phyloP scores from a whole-genome alignment of 495 filamentous ascomycete genomes.

The Chaetomidium leptoderma region DNA sequence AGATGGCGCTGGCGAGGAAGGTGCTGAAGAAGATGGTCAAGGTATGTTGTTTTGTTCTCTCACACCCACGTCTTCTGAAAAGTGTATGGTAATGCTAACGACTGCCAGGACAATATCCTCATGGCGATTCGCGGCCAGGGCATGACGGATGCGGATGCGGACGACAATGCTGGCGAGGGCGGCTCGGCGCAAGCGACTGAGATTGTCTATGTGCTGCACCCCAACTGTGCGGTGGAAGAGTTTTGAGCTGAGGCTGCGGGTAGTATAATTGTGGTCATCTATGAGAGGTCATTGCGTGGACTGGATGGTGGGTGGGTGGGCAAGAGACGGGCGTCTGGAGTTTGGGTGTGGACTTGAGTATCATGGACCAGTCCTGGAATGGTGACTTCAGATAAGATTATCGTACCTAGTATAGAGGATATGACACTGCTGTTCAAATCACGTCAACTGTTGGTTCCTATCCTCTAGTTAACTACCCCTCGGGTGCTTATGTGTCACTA shows the following conservation, averaged over 20 bases:
- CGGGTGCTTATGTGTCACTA: too few relatives aligned
- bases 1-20: conserved; percentile 75
- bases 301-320: background rate
- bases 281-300: background rate
- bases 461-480: too few relatives aligned
- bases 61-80: background rate
- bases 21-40: conserved; percentile 95
- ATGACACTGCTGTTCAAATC: background rate
- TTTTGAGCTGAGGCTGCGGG: conserved; percentile 4
- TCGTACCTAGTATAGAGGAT: background rate
- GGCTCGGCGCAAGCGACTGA: conserved; percentile 43
- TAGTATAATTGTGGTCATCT: background rate
- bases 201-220: conserved; percentile 86
- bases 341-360: background rate
- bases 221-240: conserved; percentile 80
- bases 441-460: background rate
- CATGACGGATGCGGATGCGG: conserved; percentile 59
- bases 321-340: conserved; percentile 5
- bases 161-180: conserved; percentile 47
- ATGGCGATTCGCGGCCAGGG: conserved; percentile 89
- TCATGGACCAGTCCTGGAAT: background rate
- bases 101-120: conserved; percentile 74
- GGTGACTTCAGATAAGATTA: background rate
- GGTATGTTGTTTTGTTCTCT: conserved; percentile 51
- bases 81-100: too few relatives aligned